Evolutionary conservation across 1,284 basidiomycete species (phyloP).

Genomic region (Cutaneotrichosporon sp.): DNA sequence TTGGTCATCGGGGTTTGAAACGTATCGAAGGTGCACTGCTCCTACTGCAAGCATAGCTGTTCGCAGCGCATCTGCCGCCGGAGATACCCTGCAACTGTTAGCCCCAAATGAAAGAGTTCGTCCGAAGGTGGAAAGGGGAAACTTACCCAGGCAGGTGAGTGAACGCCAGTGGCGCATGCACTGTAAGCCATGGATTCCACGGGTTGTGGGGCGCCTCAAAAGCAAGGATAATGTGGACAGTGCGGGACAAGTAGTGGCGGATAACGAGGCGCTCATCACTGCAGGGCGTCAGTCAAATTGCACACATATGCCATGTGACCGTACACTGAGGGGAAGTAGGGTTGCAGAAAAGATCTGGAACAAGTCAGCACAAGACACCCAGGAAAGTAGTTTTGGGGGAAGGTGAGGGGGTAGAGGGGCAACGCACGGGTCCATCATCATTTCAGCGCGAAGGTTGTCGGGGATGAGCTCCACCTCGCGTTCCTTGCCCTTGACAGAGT

Average conservation of each 20-base stretch:
- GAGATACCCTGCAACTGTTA: constrained; percentile 20
- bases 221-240: constrained; percentile 42
- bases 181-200: constrained; percentile 44
- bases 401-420: too few relatives aligned
- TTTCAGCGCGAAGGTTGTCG: constrained; percentile 24
- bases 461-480: constrained; percentile 24
- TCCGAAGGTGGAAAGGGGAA: not conserved
- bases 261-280: constrained; percentile 43
- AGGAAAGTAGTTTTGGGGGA: too few relatives aligned
- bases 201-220: constrained; percentile 33
- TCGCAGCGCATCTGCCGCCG: constrained; percentile 41
- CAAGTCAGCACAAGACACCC: constrained; percentile 10
- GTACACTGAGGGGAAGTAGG: constrained; percentile 39
- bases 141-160: constrained; percentile 36
- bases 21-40: constrained; percentile 39
- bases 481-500: constrained; percentile 24
- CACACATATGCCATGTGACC: not conserved
- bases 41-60: constrained; percentile 41
- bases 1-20: constrained; percentile 31
- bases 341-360: constrained; percentile 34
- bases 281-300: not conserved
- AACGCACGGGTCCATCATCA: constrained; percentile 44
- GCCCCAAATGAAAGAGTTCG: not conserved
- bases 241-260: constrained; percentile 42
- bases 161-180: constrained; percentile 42